Conservation (phyloP, 192 early-diverging fungal species). For the Geranomyces variabilis region DNA sequence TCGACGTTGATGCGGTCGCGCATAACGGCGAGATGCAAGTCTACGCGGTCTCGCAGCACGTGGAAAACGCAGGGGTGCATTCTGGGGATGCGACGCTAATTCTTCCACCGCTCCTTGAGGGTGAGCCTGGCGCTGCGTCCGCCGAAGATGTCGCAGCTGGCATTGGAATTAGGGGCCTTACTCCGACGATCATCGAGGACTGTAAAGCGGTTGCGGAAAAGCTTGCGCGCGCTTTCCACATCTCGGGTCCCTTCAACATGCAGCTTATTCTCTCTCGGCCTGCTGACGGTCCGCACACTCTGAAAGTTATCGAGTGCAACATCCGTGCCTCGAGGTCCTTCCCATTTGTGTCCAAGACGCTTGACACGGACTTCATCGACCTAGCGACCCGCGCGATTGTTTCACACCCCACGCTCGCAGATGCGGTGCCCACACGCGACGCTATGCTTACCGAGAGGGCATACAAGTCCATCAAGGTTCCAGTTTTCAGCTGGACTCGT, state of each 20-base stretch:
- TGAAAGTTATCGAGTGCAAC: constrained; percentile 99
- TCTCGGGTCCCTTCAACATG: constrained; percentile 99
- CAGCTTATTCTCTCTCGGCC: constrained; percentile 76
- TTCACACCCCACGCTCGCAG: constrained; percentile 57
- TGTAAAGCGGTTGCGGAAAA: constrained; percentile 79
- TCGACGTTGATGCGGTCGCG: constrained; percentile 99
- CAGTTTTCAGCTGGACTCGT: constrained; percentile 96
- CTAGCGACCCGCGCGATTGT: constrained; percentile 83
- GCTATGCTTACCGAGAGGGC: constrained; percentile 42
- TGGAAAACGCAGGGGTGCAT: constrained; percentile 99
- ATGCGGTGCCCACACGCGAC: constrained; percentile 50
- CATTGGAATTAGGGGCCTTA: constrained; percentile 53
- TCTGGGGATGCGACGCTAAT: constrained; percentile 96
- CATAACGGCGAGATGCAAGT: constrained; percentile 88
- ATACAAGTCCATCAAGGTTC: constrained; percentile 92
- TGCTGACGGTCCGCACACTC: constrained; percentile 38
- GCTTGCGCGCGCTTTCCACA: constrained; percentile 86
- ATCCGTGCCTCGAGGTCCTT: constrained; percentile 96
- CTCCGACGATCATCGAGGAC: constrained; percentile 50
- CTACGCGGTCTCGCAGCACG: constrained; percentile 96
- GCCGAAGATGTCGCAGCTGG: neutral
- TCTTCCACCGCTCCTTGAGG: constrained; percentile 68
- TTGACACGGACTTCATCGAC: constrained; percentile 90
- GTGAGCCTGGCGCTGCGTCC: constrained; percentile 4
- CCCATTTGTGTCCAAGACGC: constrained; percentile 96